Conservation (phyloP, 1,284 basidiomycete species). For the Sanghuangporus sanghuang region DNA sequence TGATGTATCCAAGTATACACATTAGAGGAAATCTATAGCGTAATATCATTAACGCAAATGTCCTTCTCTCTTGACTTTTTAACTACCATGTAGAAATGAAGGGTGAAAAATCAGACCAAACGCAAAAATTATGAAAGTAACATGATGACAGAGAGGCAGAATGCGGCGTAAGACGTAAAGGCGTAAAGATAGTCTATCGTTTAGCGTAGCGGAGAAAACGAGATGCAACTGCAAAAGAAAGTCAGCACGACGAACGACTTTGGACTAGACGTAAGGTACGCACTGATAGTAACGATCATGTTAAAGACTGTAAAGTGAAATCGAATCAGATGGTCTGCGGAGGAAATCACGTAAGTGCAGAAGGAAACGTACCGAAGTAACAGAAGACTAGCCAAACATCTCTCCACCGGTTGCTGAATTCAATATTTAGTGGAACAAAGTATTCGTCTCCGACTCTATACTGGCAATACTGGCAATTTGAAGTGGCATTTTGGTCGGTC, state of each 20-base stretch:
- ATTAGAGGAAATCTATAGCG: too few relatives aligned
- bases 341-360: background rate
- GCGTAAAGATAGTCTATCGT: constrained; percentile 32
- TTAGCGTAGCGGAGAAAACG: constrained; percentile 70
- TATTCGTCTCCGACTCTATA: constrained; percentile 69
- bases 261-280: constrained; percentile 23
- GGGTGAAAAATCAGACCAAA: too few relatives aligned
- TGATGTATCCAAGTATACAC: too few relatives aligned
- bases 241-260: constrained; percentile 16
- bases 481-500: constrained; percentile 60
- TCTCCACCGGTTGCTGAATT: constrained; percentile 62
- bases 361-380: constrained; percentile 43
- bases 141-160: too few relatives aligned
- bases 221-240: constrained; percentile 50
- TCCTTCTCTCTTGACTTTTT: too few relatives aligned
- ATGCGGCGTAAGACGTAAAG: background rate
- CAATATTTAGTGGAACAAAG: constrained; percentile 64
- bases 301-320: constrained; percentile 53
- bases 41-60: too few relatives aligned
- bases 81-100: too few relatives aligned
- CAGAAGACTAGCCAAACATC: constrained; percentile 70
- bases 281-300: constrained; percentile 60
- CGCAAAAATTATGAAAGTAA: too few relatives aligned
- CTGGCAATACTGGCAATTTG: constrained; percentile 69
- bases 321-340: background rate